phyloP scores from a whole-genome alignment of 805 yeast species.

The Saturnispora gosingensis region DNA sequence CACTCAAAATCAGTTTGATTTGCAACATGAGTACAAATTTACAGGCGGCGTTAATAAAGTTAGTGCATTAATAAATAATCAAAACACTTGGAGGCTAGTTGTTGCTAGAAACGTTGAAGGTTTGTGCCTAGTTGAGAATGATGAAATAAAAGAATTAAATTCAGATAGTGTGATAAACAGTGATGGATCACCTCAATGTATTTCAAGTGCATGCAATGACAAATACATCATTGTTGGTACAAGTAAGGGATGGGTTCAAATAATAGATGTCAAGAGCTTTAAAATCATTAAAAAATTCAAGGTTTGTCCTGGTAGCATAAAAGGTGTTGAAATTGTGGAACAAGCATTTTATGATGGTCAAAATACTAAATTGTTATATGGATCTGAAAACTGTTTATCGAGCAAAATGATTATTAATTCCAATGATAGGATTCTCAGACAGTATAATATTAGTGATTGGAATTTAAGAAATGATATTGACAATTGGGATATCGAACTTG shows the following conservation, averaged over 20 bases:
- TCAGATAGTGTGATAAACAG: not conserved
- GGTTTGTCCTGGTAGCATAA: slow-evolving; percentile 62
- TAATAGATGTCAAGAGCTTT: slow-evolving; percentile 27
- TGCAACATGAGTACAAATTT: slow-evolving; percentile 7
- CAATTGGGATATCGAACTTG: slow-evolving; percentile 43
- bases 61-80: not conserved
- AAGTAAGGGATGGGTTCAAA: slow-evolving; percentile 65
- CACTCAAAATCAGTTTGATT: slow-evolving; percentile 26
- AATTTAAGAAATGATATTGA: slow-evolving; percentile 17
- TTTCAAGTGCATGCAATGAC: slow-evolving; percentile 31
- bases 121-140: slow-evolving; percentile 1
- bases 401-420: slow-evolving; percentile 61
- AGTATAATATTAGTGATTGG: slow-evolving; percentile 33
- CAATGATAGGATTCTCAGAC: slow-evolving; percentile 70
- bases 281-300: slow-evolving; percentile 36
- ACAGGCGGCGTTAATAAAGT: slow-evolving; percentile 12
- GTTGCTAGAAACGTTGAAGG: slow-evolving; percentile 6
- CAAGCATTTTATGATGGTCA: slow-evolving; percentile 19
- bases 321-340: slow-evolving; percentile 50
- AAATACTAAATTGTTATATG: not conserved
- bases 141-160: not conserved
- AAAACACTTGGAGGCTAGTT: slow-evolving; percentile 5
- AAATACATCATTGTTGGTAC: slow-evolving; percentile 63
- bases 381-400: slow-evolving; percentile 25
- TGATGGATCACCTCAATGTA: slow-evolving; percentile 6